Conservation (phyloP, 2,329 filamentous ascomycete species). For the Beauveria bassiana region DNA sequence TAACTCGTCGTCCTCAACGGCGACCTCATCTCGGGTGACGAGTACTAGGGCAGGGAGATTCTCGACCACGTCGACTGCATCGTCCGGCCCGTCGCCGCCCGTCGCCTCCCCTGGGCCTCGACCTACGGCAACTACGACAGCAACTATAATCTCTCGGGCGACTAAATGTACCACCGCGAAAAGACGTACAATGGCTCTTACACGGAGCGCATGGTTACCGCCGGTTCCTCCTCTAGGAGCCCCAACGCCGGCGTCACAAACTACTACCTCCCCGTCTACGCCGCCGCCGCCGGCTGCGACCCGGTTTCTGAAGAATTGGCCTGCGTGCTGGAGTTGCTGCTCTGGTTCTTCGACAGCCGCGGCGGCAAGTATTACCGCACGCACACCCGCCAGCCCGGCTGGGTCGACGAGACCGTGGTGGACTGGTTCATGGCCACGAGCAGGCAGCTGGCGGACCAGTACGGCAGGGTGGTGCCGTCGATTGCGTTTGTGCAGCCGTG, state of each 20-base stretch:
- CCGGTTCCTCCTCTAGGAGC: background rate
- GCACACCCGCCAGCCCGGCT: conserved; percentile 25
- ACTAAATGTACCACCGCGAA: conserved; percentile 18
- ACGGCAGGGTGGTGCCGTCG: conserved; percentile 31
- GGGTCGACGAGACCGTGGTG: conserved; percentile 37
- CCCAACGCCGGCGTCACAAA: conserved; percentile 30
- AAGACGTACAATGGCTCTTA: conserved; percentile 17
- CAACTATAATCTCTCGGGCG: conserved; percentile 12
- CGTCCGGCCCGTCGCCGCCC: conserved; percentile 31
- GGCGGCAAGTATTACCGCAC: conserved; percentile 45
- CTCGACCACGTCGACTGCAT: conserved; percentile 9
- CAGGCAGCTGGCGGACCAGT: conserved; percentile 19
- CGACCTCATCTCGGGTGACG: conserved; percentile 10
- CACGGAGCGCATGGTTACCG: conserved; percentile 18
- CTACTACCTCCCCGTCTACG: conserved; percentile 34
- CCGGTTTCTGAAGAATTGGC: background rate
- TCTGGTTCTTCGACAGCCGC: conserved; percentile 66
- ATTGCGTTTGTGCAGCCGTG: conserved; percentile 38
- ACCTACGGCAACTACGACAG: conserved; percentile 16
- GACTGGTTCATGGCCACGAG: conserved; percentile 36
- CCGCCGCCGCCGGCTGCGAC: background rate
- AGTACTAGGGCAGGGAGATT: background rate
- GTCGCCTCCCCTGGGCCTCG: conserved; percentile 22
- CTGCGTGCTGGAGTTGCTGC: conserved; percentile 34
- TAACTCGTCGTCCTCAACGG: conserved; percentile 51